phyloP scores from a whole-genome alignment of 306 rosid species.

The Pueraria montana region DNA sequence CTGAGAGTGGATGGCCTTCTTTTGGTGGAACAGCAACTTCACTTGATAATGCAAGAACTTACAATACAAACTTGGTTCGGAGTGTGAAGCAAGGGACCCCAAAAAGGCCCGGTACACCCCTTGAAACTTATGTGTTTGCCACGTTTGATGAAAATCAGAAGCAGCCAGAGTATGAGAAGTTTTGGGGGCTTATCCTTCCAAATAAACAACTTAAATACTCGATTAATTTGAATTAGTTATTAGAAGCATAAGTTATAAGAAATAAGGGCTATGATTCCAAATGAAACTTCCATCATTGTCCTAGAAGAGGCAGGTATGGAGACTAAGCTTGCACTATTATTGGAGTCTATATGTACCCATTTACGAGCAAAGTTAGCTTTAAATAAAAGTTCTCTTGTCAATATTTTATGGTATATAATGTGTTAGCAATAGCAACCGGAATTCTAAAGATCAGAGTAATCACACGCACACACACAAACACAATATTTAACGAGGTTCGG shows the following conservation, averaged over 20 bases:
- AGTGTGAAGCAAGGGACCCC: conserved; percentile 67
- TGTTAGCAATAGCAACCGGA: too few relatives aligned
- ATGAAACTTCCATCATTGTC: background rate
- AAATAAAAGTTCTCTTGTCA: too few relatives aligned
- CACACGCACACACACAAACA: too few relatives aligned
- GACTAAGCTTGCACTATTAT: background rate
- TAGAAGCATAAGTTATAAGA: background rate
- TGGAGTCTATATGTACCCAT: background rate
- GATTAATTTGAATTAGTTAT: conserved; percentile 41
- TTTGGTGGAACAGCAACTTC: conserved; percentile 55
- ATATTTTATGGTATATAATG: too few relatives aligned
- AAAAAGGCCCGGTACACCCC: conserved; percentile 25
- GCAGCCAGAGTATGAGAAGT: conserved; percentile 34
- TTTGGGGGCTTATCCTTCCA: conserved; percentile 59
- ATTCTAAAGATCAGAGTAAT: too few relatives aligned
- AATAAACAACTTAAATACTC: conserved; percentile 52
- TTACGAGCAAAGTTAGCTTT: background rate
- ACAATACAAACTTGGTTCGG: conserved; percentile 60
- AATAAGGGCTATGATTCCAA: conserved; percentile 15
- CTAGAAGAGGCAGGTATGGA: background rate
- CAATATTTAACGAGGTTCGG: too few relatives aligned
- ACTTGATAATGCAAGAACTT: conserved; percentile 54
- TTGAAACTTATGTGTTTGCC: conserved; percentile 59
- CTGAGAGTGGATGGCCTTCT: conserved; percentile 73
- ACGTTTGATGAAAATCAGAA: conserved; percentile 62